Base-by-base conservation (phyloP, 2,329 filamentous ascomycete species). In the Aspergillus fumigatus region DNA sequence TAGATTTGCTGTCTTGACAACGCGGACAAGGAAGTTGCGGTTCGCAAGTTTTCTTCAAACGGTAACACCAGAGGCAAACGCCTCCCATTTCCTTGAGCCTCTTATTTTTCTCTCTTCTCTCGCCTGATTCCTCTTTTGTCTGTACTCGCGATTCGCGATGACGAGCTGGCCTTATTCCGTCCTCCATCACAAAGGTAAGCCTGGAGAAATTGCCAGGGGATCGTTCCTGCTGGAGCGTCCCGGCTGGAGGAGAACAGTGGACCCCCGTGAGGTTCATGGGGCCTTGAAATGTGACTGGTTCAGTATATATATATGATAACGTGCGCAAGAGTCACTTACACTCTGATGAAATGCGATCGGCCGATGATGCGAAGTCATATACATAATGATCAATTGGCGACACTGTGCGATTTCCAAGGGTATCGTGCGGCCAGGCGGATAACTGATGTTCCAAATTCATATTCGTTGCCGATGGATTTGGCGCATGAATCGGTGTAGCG, bases 21-120 rank as follows among this genome's bases (percentile, higher is more conserved):
- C 48, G 38, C 7, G 48, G 21, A 26, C 70, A 72, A 11, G 64
- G 59, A 21, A 52, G 51, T 7, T 48, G 41, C 6, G 57, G 45
- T 11, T 56, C 61, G 49, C 70, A 72, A 29, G 53, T 57, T 38
- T 70, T 70, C 58, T 66, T 70, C 8, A 56, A 65, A n/a, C 61
- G 59, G 51, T 60, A 61, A 50, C 70, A 72, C 51, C 60, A 63
- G n/a, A 64, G 25, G 53, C 70, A 72, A 17, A 68, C 60, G 25
- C 69, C 70, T 2, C 70, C 69, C 25, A 52, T 54, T 25, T 56
- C 53, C 50, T 58, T 69, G 43, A 70, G 45, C 14, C 56, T 50
- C 11, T 50, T 54, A 23, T 54, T 62, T 35, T 61, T 58, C 21
- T 62, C 56, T 32, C 52, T 65, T 47, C 59, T 61, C 32, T 57